Conservation (phyloP, 768 basidiomycete species). For the Hortiboletus campestris region DNA sequence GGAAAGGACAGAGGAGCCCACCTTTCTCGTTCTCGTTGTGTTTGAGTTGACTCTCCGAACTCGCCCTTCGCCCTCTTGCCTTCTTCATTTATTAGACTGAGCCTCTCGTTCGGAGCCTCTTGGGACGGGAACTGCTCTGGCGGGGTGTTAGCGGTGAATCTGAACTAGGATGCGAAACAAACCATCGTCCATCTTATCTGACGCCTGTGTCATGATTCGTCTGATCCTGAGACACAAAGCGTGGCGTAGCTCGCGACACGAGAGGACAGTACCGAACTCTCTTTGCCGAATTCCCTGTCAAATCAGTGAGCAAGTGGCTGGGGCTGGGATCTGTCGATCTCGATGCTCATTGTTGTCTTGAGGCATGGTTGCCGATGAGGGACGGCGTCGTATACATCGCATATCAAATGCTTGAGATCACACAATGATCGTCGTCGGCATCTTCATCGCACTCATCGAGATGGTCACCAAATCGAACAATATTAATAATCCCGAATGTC, state of each 20-base stretch:
- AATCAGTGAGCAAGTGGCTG: not conserved
- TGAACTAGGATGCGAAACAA: not conserved
- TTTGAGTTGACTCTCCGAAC: not conserved
- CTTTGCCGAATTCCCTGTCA: not conserved
- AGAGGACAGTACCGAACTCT: not conserved
- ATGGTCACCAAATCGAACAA: not conserved
- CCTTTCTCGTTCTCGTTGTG: not conserved
- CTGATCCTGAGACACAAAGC: not conserved
- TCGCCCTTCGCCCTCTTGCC: not conserved
- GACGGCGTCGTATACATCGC: not conserved
- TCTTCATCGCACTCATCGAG: not conserved
- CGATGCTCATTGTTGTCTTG: slow-evolving; percentile 1
- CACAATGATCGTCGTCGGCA: not conserved
- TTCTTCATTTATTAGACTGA: not conserved
- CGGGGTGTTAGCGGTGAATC: not conserved
- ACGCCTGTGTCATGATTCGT: not conserved
- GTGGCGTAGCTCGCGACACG: slow-evolving; percentile 4
- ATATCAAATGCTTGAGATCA: not conserved
- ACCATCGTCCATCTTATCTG: slow-evolving; percentile 8
- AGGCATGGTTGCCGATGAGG: too few species aligned
- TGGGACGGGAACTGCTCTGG: slow-evolving; percentile 3
- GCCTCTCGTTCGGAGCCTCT: slow-evolving; percentile 7
- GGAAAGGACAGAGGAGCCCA: not conserved
- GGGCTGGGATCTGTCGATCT: not conserved
- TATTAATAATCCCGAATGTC: not conserved